phyloP scores from a whole-genome alignment of 2,329 filamentous ascomycete species.

The Monilinia laxa region DNA sequence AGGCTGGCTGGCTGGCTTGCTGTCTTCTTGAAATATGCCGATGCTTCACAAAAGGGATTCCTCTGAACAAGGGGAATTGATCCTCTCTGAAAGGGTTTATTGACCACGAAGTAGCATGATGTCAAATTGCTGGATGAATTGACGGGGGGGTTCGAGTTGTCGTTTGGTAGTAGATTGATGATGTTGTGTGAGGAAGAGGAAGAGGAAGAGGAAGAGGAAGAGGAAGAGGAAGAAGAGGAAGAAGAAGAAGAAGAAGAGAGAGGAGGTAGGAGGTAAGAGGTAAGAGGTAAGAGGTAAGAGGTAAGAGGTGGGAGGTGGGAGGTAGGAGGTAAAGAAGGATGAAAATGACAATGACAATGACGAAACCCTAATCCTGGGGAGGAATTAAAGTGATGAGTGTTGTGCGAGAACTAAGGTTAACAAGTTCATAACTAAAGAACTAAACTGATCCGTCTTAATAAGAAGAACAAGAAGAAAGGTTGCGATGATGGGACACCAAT shows the following conservation, averaged over 20 bases:
- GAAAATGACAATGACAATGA: not conserved
- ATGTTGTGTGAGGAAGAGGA: not conserved
- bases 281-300: not conserved
- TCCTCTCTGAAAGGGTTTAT: not conserved
- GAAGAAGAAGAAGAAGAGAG: not conserved
- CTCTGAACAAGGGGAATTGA: constrained; percentile 12
- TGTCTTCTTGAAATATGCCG: not conserved
- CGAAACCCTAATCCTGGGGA: constrained; percentile 11
- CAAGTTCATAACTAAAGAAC: constrained; percentile 1
- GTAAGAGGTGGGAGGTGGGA: not conserved
- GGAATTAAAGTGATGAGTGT: not conserved
- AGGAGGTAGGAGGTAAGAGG: not conserved
- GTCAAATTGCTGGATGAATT: not conserved
- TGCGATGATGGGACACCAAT: too few relatives aligned
- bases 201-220: too few relatives aligned
- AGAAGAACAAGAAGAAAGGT: not conserved
- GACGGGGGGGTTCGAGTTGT: not conserved
- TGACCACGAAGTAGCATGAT: constrained; percentile 4
- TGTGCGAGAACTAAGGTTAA: not conserved
- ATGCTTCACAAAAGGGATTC: not conserved
- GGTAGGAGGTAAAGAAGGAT: not conserved
- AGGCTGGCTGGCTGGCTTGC: not conserved
- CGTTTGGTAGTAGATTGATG: not conserved
- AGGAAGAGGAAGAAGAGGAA: not conserved
- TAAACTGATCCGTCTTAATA: not conserved